Percentiles rank a stretch among this genome's conserved stretches.
Conservation (phyloP, 208 protist species). For the Crithidia expoeki region DNA sequence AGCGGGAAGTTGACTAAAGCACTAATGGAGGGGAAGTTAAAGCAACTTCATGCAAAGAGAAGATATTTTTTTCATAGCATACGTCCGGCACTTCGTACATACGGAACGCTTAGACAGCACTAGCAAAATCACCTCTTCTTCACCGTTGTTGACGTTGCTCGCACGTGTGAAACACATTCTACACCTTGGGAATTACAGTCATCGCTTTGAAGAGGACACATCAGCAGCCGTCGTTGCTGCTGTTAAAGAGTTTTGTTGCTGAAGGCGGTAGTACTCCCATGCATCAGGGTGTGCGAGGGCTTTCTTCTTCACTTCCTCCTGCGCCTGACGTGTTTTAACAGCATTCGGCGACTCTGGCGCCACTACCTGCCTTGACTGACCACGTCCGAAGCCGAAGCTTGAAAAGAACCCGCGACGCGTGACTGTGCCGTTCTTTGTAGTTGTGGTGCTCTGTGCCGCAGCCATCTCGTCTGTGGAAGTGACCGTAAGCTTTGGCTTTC, state of each 20-base stretch:
- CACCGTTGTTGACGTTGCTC: too few relatives aligned
- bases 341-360: slow-evolving; percentile 11
- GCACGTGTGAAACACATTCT: too few relatives aligned
- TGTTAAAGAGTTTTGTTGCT: slow-evolving; percentile 7
- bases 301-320: slow-evolving; percentile 20
- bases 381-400: slow-evolving; percentile 19
- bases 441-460: not conserved
- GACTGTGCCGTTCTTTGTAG: not conserved
- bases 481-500: too few relatives aligned
- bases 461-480: not conserved
- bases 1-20: too few relatives aligned
- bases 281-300: slow-evolving; percentile 32
- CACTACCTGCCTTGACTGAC: not conserved
- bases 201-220: too few relatives aligned
- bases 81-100: too few relatives aligned
- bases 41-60: too few relatives aligned
- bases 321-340: not conserved
- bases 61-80: too few relatives aligned
- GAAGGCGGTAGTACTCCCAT: slow-evolving; percentile 14
- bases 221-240: not conserved
- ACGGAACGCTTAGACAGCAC: too few relatives aligned
- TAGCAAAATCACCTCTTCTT: too few relatives aligned
- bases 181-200: too few relatives aligned
- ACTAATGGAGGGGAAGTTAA: too few relatives aligned
- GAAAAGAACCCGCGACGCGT: slow-evolving; percentile 22